These are phyloP conservation scores for Tulasnella sp. DNA, from an alignment of 768 basidiomycete genomes.

Conservation along the genomic window DNA sequence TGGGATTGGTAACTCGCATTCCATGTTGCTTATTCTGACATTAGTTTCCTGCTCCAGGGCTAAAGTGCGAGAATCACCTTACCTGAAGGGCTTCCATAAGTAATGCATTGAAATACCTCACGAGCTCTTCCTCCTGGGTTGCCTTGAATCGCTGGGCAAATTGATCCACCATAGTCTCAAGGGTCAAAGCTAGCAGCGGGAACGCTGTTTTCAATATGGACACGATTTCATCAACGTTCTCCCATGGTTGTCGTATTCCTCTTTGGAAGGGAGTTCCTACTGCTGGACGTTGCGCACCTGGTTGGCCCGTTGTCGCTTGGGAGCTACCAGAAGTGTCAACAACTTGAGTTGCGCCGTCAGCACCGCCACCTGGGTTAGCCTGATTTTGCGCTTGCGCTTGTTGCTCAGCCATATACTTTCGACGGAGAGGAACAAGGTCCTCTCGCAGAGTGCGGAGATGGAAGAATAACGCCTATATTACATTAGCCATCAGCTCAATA, in stretches of 20 bases:
- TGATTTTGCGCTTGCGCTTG: conserved; percentile 21
- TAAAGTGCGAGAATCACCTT: conserved; percentile 17
- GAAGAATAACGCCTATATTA: conserved; percentile 78
- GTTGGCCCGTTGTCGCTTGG: neutral
- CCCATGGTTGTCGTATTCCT: conserved; percentile 51
- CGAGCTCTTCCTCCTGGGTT: conserved; percentile 82
- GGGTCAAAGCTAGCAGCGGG: conserved; percentile 82
- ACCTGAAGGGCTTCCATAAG: conserved; percentile 81
- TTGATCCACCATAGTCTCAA: conserved; percentile 97
- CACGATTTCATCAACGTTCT: conserved; percentile 85
- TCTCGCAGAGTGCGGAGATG: conserved; percentile 75
- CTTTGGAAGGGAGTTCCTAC: conserved; percentile 18
- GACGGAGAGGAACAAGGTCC: conserved; percentile 36
- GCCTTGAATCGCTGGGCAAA: conserved; percentile 82
- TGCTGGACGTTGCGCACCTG: neutral
- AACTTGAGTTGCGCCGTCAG: neutral
- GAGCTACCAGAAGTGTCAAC: conserved; percentile 4
- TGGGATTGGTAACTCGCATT: conserved; percentile 22
- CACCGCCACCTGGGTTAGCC: neutral
- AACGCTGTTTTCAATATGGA: conserved; percentile 91
- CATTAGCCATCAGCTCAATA: conserved; percentile 1
- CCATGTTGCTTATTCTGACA: conserved; percentile 27
- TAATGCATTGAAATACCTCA: conserved; percentile 77
- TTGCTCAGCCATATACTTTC: conserved; percentile 26
- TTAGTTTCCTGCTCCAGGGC: neutral